These are phyloP conservation scores for Coccomyxa subellipsoidea DNA, from an alignment of 163 green algal species.

Conservation along the genomic window DNA sequence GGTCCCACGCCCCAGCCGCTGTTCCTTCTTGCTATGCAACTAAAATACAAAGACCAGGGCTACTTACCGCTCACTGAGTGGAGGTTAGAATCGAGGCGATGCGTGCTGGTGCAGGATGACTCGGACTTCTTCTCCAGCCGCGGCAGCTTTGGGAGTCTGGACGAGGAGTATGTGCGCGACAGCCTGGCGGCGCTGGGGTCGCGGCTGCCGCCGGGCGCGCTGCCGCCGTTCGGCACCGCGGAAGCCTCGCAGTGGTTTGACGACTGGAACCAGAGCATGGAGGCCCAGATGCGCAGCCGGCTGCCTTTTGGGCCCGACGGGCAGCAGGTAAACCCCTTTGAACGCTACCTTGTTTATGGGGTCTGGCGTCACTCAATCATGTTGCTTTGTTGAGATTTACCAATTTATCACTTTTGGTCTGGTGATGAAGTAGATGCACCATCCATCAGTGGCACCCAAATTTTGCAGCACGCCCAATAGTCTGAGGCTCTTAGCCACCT, in stretches of 20 bases:
- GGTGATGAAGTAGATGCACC: no score
- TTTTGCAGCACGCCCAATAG: no score
- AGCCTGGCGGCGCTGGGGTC: neutral
- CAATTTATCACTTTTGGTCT: no score
- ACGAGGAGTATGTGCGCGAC: conserved; percentile 12
- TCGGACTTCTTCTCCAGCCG: conserved; percentile 53
- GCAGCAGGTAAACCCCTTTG: neutral
- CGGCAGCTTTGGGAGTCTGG: conserved; percentile 44
- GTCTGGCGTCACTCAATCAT: no score
- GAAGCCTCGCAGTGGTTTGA: neutral
- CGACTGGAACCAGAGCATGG: neutral
- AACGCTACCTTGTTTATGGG: neutral
- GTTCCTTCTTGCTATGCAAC: no score
- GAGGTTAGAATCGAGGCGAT: no score
- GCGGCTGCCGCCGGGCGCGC: neutral
- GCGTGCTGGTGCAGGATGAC: neutral
- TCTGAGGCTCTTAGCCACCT: no score
- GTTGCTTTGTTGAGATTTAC: no score
- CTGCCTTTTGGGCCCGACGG: neutral
- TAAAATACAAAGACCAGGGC: no score
- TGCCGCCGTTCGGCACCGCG: neutral
- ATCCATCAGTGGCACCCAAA: no score
- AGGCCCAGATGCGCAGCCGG: neutral
- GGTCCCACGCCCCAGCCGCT: neutral
- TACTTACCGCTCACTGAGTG: no score